phyloP scores from a whole-genome alignment of 805 yeast genomes.

The Sugiyamaella chiloensis region DNA sequence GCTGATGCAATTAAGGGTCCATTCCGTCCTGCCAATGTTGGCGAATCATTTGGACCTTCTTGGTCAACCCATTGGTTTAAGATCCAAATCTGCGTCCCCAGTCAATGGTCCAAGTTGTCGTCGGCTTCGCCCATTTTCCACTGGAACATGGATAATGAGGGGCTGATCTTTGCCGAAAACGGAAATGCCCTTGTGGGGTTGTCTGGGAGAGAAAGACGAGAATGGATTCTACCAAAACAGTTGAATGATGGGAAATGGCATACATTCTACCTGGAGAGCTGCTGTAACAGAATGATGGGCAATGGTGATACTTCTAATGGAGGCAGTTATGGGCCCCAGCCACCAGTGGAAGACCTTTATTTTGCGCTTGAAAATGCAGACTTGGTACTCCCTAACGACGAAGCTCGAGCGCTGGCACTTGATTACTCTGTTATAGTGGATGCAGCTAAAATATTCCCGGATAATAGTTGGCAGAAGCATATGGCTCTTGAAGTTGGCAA shows the following conservation, averaged over 20 bases:
- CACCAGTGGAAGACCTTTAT: slow-evolving; percentile 68
- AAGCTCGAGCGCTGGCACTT: slow-evolving; percentile 69
- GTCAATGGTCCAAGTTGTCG: slow-evolving; percentile 40
- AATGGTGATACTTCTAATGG: slow-evolving; percentile 32
- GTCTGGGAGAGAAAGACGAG: slow-evolving; percentile 79
- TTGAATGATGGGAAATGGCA: slow-evolving; percentile 53
- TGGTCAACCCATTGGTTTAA: slow-evolving; percentile 98
- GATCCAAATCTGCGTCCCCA: slow-evolving; percentile 59
- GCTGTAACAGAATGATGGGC: slow-evolving; percentile 96
- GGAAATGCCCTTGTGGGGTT: slow-evolving; percentile 80
- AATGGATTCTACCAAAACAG: slow-evolving; percentile 60
- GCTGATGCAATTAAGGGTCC: slow-evolving; percentile 44
- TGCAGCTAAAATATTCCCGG: slow-evolving; percentile 83
- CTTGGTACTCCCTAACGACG: slow-evolving; percentile 71
- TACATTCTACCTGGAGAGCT: slow-evolving; percentile 76
- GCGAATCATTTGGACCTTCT: slow-evolving; percentile 84
- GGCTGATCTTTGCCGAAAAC: slow-evolving; percentile 64
- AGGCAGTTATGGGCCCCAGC: slow-evolving; percentile 40
- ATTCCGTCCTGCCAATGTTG: slow-evolving; percentile 44
- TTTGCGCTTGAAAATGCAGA: slow-evolving; percentile 70
- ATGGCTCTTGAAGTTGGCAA: slow-evolving; percentile 79
- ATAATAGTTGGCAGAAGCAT: slow-evolving; percentile 74
- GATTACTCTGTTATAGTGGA: slow-evolving; percentile 89
- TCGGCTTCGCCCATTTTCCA: slow-evolving; percentile 56
- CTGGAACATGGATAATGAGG: slow-evolving; percentile 88